Base-by-base conservation (phyloP, 495 filamentous ascomycete species). In the Oidiodendron maius region DNA sequence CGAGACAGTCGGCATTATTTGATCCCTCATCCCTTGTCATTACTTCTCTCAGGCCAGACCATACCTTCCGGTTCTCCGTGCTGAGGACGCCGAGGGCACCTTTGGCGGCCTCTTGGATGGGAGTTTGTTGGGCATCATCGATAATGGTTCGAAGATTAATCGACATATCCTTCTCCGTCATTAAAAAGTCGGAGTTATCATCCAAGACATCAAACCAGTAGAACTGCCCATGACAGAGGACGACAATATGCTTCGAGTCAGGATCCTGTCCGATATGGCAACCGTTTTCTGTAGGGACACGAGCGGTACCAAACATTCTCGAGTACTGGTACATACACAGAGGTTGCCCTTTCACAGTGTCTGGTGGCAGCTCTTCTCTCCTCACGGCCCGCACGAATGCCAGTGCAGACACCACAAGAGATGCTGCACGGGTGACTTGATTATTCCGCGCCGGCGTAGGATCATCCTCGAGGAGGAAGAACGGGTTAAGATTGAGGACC, bases 191-290 rank as follows among this genome's bases (percentile, higher is more conserved):
- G 6, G 85, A 84, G 61, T 95, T 93, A 56, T 93, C 86, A 56
- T 98, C 93, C 16, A 98, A 69, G 2, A 95, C 91, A 64, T 98
- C 93, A 58, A 97, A 98, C 91, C 93, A 98, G 60, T 98, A 98
- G 67, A 97, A 95, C 55, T 98, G 93, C 10, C 94, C 94, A 54
- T 89, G 87, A 59, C 89, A 95, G 64, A 97, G 71, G 20, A 97
- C 87, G n/a, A 96, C 85, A 37, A 97, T 72, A 64, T 98, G 93
- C 67, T 86, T 94, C 13, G 90, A 82, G 2, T 77, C 77, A 1
- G 88, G 84, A 61, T 96, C 90, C 61, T 96, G 91, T 53, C 89
- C 89, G 62, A 98, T 98, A 47, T 95, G 83, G 61, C 93, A 98
- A 9, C 93, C 93, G 64, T 91, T 87, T 25, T 96, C 89, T 22